phyloP scores from a whole-genome alignment of 2,329 filamentous ascomycete species.

The Colletotrichum sp. region DNA sequence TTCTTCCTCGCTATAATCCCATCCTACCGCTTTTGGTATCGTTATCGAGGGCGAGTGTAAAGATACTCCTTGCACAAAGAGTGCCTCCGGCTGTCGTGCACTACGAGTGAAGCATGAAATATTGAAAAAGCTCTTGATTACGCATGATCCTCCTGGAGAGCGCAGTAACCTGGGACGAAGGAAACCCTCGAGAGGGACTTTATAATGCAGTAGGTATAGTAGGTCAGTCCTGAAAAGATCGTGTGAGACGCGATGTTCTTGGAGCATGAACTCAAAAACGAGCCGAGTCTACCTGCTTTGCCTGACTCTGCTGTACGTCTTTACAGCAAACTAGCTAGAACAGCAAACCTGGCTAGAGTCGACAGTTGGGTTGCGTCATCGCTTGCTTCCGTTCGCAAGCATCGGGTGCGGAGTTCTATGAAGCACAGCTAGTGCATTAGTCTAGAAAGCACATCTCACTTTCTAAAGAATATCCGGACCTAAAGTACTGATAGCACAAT shows the following conservation, averaged over 20 bases:
- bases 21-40: accelerated
- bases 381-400: accelerated
- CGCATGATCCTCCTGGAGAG: accelerated
- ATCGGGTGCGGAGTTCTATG: not conserved
- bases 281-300: not conserved
- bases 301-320: not conserved
- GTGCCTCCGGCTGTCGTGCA: not conserved
- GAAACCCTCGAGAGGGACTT: accelerated
- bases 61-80: not conserved
- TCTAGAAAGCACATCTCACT: not conserved
- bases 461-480: accelerated
- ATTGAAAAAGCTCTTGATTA: not conserved
- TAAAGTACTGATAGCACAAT: not conserved
- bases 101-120: not conserved
- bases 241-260: not conserved
- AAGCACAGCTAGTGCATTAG: not conserved
- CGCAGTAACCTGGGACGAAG: accelerated
- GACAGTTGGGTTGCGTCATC: not conserved
- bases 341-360: not conserved
- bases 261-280: not conserved
- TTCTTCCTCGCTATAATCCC: accelerated
- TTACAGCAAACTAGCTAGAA: accelerated
- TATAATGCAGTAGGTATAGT: not conserved
- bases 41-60: too few relatives aligned
- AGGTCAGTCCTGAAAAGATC: accelerated